Base-by-base conservation (phyloP, 768 basidiomycete genomes). In the Cubamyces sp. region DNA sequence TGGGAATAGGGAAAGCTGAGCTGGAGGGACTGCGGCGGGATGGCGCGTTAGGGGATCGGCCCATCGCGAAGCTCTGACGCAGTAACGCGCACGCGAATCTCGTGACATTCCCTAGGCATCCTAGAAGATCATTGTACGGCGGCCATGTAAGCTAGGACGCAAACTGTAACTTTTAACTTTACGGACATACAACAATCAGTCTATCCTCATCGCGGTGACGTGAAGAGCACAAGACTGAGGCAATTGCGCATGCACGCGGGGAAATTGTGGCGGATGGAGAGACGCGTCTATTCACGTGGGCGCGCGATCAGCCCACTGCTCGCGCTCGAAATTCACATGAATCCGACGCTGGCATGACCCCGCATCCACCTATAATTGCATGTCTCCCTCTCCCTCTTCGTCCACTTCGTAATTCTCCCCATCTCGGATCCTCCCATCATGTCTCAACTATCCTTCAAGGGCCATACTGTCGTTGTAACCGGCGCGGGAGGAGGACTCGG, bases 401-500 rank as follows among this genome's bases (percentile, higher is more conserved):
- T 19, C 49, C 14, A 19, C 48, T 52, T 53, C 37, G n/a, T 43
- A 23, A 41, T 56, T 37, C 51, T 51, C 39, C 47, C 41, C 37
- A 42, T 42, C 21, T 46, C 54, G 11, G 15, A 5, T 49, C 40
- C 56, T 11, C 61, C 43, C 50, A 62, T 57, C 54, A 73, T 73
- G 71, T 70, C 71, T 5, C 60, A 67, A 40, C 75, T 88, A 11
- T 90, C 88, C 2, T 96, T 94, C 82, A 87, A 90, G 75, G 87
- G 87, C 58, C 91, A 96, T 56, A 94, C 91, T n/a, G 92, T 95
- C 60, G 84, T 99, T 65, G 79, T 98, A 65, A 99, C 97, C 45
- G 97, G 97, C 48, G 96, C 95, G 45, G 97, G 97, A 15, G 94
- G 94, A 62, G 97, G 97, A 16, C 82, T 99, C 15, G 97, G 97